A percentile compares a stretch with the other conserved stretches of the same genome.
Conservation (phyloP, 1,284 basidiomycete genomes). For the Irpex lacteus region DNA sequence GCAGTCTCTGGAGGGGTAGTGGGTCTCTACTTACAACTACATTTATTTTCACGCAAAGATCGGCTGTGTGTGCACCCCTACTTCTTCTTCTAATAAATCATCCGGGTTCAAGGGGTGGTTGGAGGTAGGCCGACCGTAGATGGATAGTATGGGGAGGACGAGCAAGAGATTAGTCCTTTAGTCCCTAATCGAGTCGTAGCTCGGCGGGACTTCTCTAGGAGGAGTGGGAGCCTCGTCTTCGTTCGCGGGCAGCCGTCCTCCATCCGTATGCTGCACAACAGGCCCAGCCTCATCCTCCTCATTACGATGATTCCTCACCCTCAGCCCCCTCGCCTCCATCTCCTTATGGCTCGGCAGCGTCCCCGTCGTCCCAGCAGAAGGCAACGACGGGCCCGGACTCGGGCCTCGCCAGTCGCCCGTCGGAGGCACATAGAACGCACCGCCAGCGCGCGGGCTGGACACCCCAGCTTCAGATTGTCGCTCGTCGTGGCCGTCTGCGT, state of each 20-base stretch:
- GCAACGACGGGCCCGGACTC: slow-evolving; percentile 27
- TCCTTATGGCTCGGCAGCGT: slow-evolving; percentile 31
- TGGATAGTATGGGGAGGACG: background rate
- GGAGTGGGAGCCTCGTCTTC: slow-evolving; percentile 19
- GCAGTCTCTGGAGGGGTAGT: background rate
- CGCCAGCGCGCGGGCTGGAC: slow-evolving; percentile 12
- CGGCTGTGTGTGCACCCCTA: background rate
- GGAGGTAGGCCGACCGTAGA: background rate
- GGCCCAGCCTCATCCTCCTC: background rate
- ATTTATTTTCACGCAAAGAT: background rate
- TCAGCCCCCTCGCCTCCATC: slow-evolving; percentile 25
- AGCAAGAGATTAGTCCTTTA: background rate
- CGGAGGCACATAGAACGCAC: slow-evolving; percentile 6
- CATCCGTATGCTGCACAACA: slow-evolving; percentile 29
- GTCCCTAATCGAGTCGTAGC: slow-evolving; percentile 31
- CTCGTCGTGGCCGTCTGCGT: slow-evolving; percentile 17
- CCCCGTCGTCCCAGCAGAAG: slow-evolving; percentile 12
- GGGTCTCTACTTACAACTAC: background rate
- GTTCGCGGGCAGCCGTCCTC: slow-evolving; percentile 23
- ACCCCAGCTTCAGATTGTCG: slow-evolving; percentile 3
- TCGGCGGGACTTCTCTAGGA: slow-evolving; percentile 32
- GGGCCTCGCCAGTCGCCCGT: slow-evolving; percentile 24
- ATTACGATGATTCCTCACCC: slow-evolving; percentile 22
- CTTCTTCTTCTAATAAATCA: background rate
- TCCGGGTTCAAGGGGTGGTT: background rate